A percentile compares a stretch with the other conserved stretches of the same genome.
phyloP scores from a whole-genome alignment of 306 rosid genomes.

The Corylus americana region DNA sequence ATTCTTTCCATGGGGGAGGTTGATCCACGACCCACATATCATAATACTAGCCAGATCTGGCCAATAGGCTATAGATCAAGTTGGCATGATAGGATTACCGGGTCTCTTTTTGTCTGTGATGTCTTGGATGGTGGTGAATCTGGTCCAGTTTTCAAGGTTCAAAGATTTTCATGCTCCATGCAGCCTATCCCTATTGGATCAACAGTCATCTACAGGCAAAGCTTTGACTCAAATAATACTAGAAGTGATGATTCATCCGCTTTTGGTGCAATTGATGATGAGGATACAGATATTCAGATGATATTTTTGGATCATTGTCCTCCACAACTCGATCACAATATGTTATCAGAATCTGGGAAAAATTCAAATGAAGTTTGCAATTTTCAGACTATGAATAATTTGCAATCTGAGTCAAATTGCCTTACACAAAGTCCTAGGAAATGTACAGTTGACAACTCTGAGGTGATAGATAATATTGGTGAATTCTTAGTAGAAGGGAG shows the following conservation, averaged over 20 bases:
- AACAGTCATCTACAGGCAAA: constrained; percentile 54
- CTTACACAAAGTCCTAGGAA: background rate
- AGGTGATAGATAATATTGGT: constrained; percentile 67
- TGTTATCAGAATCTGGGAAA: constrained; percentile 58
- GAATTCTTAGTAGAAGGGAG: constrained; percentile 73
- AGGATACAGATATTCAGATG: constrained; percentile 57
- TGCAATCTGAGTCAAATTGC: constrained; percentile 20
- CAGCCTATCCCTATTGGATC: constrained; percentile 58
- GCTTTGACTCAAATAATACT: constrained; percentile 34
- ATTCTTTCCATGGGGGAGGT: constrained; percentile 81
- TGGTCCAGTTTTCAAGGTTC: constrained; percentile 84
- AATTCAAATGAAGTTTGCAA: constrained; percentile 37
- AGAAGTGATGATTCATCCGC: constrained; percentile 36
- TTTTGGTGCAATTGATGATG: constrained; percentile 37
- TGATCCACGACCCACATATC: constrained; percentile 76
- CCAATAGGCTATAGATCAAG: constrained; percentile 84
- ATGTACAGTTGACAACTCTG: too few species aligned
- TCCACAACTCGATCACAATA: constrained; percentile 61
- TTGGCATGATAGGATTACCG: constrained; percentile 94
- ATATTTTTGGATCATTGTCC: constrained; percentile 62
- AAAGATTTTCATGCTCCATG: constrained; percentile 70
- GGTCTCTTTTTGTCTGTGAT: constrained; percentile 78
- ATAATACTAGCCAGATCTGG: constrained; percentile 56
- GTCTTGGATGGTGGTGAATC: constrained; percentile 85
- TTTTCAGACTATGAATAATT: constrained; percentile 14